Evolutionary conservation across 352 stramenopile species (phyloP).

Genomic region (Pythium biforme): DNA sequence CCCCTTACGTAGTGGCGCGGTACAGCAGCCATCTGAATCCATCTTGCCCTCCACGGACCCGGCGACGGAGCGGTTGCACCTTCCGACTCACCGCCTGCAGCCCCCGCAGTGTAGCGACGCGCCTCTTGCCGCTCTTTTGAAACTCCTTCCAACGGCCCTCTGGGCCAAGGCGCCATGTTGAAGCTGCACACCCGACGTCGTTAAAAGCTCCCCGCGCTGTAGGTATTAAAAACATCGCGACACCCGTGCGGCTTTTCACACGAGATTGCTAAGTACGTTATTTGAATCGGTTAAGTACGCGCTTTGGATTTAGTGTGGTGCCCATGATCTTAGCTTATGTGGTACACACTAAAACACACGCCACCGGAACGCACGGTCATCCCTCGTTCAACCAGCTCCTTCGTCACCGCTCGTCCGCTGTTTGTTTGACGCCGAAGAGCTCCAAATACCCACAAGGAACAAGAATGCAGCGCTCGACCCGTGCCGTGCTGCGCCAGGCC

Average conservation of each 20-base stretch:
- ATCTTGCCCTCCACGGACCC: not conserved
- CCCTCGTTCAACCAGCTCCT: constrained; percentile 14
- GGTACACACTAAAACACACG: not conserved
- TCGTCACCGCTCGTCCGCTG: not conserved
- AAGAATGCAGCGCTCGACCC: constrained; percentile 27
- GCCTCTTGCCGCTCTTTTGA: not conserved
- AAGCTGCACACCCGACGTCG: constrained; percentile 1
- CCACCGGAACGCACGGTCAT: not conserved
- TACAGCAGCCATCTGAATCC: not conserved
- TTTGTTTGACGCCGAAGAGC: not conserved
- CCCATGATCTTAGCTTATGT: constrained; percentile 3
- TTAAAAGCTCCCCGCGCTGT: too few relatives aligned
- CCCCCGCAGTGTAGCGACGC: too few relatives aligned
- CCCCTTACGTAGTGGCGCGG: not conserved
- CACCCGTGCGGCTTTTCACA: too few relatives aligned
- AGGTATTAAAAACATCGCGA: not conserved
- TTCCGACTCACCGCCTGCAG: too few relatives aligned
- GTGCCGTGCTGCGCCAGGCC: constrained; percentile 23
- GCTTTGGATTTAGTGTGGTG: too few relatives aligned
- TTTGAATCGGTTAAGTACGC: too few relatives aligned
- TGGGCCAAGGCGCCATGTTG: not conserved
- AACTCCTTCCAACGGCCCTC: constrained; percentile 4
- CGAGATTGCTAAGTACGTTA: constrained; percentile 13
- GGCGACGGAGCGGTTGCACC: too few relatives aligned
- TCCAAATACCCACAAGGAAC: not conserved